Base-by-base conservation (phyloP, 2,329 filamentous ascomycete genomes). In the Albophoma yamanashiensis region DNA sequence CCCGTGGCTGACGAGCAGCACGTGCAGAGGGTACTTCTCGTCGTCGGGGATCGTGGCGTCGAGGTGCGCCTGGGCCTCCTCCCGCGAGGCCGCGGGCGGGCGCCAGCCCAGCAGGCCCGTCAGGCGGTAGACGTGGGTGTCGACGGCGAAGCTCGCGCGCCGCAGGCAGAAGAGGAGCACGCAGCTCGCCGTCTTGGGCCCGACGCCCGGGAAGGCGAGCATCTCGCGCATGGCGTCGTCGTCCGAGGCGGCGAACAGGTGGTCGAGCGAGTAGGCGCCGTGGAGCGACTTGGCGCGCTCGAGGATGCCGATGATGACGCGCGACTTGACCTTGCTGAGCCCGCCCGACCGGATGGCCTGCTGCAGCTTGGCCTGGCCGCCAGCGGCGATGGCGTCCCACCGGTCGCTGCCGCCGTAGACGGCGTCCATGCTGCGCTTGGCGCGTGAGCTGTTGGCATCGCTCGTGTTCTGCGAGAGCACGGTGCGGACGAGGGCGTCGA, bases 261-360 rank as follows among this genome's bases (percentile, higher is more conserved):
- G 77, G 60, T 83, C 78, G 1, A 83, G 73, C 20, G 77, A 78
- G 65, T 79, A 80, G 1, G 25, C 53, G 4, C 76, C 77, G 66
- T 78, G 70, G 38, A 66, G 65, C 27, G 65, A 69, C 58, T 82
- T 77, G 43, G 86, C 88, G 67, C 90, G 86, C 56, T 81, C 75
- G 66, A 93, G 75, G 58, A 91, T 87, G 42, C 75, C 73, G 64
- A 92, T 83, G 65, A 93, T 89, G 65, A 86, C 84, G 61, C 82
- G 86, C 67, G 85, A 89, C 73, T 93, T 94, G n/a, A 83, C 78
- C 42, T 82, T 81, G 17, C 85, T 87, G 1, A 93, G 76, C 0
- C 90, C 90, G 38, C 89, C 90, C 31, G 79, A 79, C 69, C 85
- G 84, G 67, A 92, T 92, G 0, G 89, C 83, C 65, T 85, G 78